phyloP scores from a whole-genome alignment of 345 rosid species.

The Iberis pinnata region DNA sequence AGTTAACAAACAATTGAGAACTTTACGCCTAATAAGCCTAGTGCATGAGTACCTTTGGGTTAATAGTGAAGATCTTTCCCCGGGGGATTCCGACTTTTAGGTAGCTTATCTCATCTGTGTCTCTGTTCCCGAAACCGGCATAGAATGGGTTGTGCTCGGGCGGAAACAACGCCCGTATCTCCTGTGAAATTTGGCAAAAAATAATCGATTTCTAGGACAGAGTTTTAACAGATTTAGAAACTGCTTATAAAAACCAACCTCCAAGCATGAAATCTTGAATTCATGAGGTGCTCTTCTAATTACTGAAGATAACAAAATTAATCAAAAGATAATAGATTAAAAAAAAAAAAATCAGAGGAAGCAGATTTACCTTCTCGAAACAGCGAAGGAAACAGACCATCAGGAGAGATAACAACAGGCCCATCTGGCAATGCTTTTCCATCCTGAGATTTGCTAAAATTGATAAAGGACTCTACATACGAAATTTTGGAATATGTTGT shows the following conservation, averaged over 20 bases:
- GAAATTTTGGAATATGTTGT: constrained; percentile 1
- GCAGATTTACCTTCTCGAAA: constrained; percentile 71
- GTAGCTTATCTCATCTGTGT: constrained; percentile 96
- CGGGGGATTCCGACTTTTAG: constrained; percentile 93
- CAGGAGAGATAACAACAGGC: constrained; percentile 95
- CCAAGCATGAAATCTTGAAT: constrained; percentile 91
- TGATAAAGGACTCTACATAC: neutral
- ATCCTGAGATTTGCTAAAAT: constrained; percentile 41
- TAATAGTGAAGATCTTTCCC: constrained; percentile 88
- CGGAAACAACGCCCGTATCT: constrained; percentile 81
- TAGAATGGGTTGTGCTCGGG: constrained; percentile 84
- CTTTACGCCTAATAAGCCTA: too few species aligned
- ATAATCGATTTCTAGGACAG: neutral
- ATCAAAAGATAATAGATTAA: neutral
- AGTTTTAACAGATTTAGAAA: constrained; percentile 12
- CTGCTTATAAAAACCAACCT: constrained; percentile 53
- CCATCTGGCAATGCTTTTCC: constrained; percentile 97
- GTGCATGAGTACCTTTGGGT: constrained; percentile 93
- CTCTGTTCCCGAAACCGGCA: constrained; percentile 97
- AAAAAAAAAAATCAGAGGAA: constrained; percentile 10
- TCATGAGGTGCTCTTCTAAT: constrained; percentile 98
- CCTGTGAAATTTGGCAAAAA: constrained; percentile 36
- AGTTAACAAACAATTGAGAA: too few species aligned
- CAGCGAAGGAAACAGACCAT: constrained; percentile 90
- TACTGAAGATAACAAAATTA: constrained; percentile 43